Evolutionary conservation across 1,284 basidiomycete genomes (phyloP), one percentile per base, ranked within the genome.

Genomic region (Sanghuangporus baumii): DNA sequence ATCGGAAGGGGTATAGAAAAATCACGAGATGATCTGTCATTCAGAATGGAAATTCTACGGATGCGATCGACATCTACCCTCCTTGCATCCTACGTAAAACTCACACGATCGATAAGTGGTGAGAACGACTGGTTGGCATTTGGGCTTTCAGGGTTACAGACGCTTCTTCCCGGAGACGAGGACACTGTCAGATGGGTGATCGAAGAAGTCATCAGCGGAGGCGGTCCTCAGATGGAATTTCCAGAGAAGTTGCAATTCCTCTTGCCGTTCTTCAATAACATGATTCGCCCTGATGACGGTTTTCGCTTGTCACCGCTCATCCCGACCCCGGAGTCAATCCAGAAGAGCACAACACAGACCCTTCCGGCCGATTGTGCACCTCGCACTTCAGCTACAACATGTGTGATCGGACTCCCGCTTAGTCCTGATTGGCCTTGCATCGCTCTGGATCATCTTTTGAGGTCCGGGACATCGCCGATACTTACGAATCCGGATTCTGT

Each of bases 371-470:
- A 72, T 71, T 2, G 59, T 68, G 4, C 66, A 76, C n/a, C 67
- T 65, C 11, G 69, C 69, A 4, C 71, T 69, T 51, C 34, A 46
- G 61, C 48, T 36, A 50, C 57, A 60, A 59, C 65, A 62, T 68
- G 69, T 64, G 31, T 67, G 61, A 71, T 69, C 48, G 82, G 88
- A 0, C 80, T 96, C 9, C 92, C 94, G 0, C 73, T 94, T 1
- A 67, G 77, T 0, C 73, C 74, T 3, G 90, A 93, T 70, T 98
- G 94, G 93, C 73, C 84, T 1, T 78, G 91, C 60, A 74, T 80
- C 0, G 85, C 94, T 0, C 73, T 98, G 5, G 84, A 94, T 69
- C 91, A 96, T 68, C 83, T 98, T 6, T 78, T 98, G 14, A 85
- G 87, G 6, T 94, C 91, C 0, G 88, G 88, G 4, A 83, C 85